A percentile compares a stretch with the other conserved stretches of the same genome.
Evolutionary conservation across 202 grass and related monocot species (phyloP).

Genomic region (Eragrostis tef): DNA sequence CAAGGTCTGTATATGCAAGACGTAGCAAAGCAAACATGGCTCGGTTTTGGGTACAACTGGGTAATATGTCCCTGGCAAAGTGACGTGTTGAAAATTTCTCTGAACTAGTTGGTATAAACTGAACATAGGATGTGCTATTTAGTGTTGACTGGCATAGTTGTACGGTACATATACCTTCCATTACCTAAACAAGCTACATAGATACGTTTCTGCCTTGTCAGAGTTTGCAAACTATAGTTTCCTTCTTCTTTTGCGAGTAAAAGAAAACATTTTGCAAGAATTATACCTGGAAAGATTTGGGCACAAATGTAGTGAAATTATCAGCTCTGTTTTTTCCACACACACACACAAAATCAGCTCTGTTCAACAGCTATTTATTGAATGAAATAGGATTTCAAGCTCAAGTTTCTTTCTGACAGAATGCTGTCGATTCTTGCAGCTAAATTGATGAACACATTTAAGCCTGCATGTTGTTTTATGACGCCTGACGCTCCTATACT

Average conservation of each 20-base stretch:
- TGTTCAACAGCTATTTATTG: neutral
- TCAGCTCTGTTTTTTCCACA: neutral
- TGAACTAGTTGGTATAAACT: neutral
- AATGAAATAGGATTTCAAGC: neutral
- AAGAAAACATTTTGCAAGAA: neutral
- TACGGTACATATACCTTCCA: neutral
- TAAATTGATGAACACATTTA: neutral
- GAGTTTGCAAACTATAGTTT: neutral
- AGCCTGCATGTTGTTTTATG: neutral
- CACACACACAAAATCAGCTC: no score
- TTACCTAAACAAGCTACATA: neutral
- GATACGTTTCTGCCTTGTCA: neutral
- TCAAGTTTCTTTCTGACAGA: neutral
- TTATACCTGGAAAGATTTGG: neutral
- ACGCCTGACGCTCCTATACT: neutral
- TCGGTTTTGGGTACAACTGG: neutral
- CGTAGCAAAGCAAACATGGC: conserved; percentile 6
- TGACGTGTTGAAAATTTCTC: neutral
- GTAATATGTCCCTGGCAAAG: conserved; percentile 14
- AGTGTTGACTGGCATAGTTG: neutral
- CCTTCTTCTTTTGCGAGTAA: neutral
- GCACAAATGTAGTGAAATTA: conserved; percentile 1
- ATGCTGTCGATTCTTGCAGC: neutral
- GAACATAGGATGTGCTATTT: no score
- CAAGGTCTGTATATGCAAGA: conserved; percentile 54